Conservation (phyloP, 257 asterid genomes). For the Penstemon barbatus region DNA sequence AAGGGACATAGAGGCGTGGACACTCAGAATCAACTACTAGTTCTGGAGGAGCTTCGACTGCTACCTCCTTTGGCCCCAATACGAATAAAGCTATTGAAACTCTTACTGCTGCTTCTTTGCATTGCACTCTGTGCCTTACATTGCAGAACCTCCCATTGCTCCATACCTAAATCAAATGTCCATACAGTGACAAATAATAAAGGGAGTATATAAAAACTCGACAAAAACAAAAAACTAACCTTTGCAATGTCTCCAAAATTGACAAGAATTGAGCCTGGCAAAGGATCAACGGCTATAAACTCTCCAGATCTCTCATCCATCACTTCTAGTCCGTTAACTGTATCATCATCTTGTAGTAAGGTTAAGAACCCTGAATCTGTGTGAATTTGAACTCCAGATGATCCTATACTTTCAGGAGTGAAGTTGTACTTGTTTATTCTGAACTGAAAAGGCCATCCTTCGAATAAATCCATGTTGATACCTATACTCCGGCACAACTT, state of each 20-base stretch:
- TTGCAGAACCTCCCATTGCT: slow-evolving; percentile 46
- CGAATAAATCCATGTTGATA: slow-evolving; percentile 24
- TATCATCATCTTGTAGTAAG: slow-evolving; percentile 53
- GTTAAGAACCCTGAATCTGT: slow-evolving; percentile 50
- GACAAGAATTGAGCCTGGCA: too few species aligned
- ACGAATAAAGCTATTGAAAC: slow-evolving; percentile 33
- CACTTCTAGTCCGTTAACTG: slow-evolving; percentile 46
- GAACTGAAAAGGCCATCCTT: slow-evolving; percentile 48
- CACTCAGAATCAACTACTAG: slow-evolving; percentile 27
- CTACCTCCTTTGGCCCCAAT: slow-evolving; percentile 27
- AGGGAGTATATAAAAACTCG: too few species aligned
- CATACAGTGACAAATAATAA: too few species aligned
- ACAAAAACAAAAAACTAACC: not conserved
- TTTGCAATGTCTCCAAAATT: too few species aligned
- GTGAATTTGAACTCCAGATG: slow-evolving; percentile 45
- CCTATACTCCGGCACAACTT: slow-evolving; percentile 42
- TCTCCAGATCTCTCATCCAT: slow-evolving; percentile 20
- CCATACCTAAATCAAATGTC: slow-evolving; percentile 29
- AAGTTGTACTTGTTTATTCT: slow-evolving; percentile 51
- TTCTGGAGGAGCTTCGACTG: slow-evolving; percentile 32
- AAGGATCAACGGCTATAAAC: too few species aligned
- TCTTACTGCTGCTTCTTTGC: slow-evolving; percentile 27
- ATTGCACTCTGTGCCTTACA: slow-evolving; percentile 43
- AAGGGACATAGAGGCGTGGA: slow-evolving; percentile 28
- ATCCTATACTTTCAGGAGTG: slow-evolving; percentile 37